Evolutionary conservation across 176 grass and related monocot genomes (phyloP), one percentile per base, ranked within the genome.

Genomic region (Guadua angustifolia): DNA sequence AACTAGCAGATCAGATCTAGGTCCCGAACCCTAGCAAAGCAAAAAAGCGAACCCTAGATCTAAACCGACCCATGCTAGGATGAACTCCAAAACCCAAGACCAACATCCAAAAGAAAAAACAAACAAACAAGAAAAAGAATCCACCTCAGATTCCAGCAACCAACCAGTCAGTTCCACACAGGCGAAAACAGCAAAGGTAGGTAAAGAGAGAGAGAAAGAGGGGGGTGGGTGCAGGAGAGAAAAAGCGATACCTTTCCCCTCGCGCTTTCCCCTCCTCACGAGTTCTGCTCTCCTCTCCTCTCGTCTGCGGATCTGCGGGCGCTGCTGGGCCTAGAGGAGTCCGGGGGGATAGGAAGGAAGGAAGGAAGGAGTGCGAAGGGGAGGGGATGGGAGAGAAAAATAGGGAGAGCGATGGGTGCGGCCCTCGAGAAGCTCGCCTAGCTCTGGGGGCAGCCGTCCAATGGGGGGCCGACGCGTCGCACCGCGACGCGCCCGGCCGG

Each of bases 361-460:
- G 44, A 19, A 55, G 39, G 57, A 6, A 22, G 45, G 58, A 25
- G 32, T 14, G 59, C 1, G 29, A 29, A 29, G 1, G 21, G 10
- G n/a, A 0, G 21, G 79, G 49, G 46, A 15, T 71, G 67, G 46
- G 78, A 7, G 63, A 44, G 45, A 51, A 38, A 61, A 83, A 82
- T 62, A 64, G 60, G 82, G 71, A 51, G 45, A 22, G 14, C 35
- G 81, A 74, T 57, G 56, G 70, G 71, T 63, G 72, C 44, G 82
- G 82, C 62, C 49, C 22, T 84, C 82, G 82, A 55, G 61, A 84
- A 56, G 33, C 58, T 83, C 82, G 58, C 82, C 71, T 66, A 21
- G 71, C 58, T 26, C 33, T 18, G 22, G 35, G 71, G 72, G 32
- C 21, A 43, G 47, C 45, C 72, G 14, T 46, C 82, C 82, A 84